Base-by-base conservation (phyloP, 352 stramenopile species). In the Aphanomyces astaci region DNA sequence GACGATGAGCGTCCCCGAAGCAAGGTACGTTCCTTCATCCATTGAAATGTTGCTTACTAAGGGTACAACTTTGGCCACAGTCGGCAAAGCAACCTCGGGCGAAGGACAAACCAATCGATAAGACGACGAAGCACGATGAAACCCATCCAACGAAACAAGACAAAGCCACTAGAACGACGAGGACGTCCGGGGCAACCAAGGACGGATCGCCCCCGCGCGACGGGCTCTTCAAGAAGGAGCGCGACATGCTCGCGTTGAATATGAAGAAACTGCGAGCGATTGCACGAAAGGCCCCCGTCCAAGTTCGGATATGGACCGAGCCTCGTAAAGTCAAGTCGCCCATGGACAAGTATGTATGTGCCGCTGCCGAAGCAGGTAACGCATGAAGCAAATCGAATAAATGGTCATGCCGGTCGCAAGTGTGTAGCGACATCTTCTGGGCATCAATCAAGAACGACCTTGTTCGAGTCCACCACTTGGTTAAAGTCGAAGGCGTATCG, bases 291-390 rank as follows among this genome's bases (percentile, higher is more conserved):
- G 32, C 56, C 13, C 56, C 56, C 4, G 36, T 65, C n/a, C 84
- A 92, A 73, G 73, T 90, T 22, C 79, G 84, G 1, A 81, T 92
- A 27, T 78, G 88, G 30, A 88, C 80, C 0, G 74, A 83, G 76
- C 72, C 70, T 4, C 78, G 78, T 0, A 81, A 78, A 27, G 73
- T 86, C 30, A 22, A 80, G 28, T 77, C 75, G 24, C 80, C 82
- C 4, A 74, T 90, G 63, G 84, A 92, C 13, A 81, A 78, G 1
- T 92, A 88, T 64, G 89, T 89, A 74, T 79, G 71, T n/a, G 63
- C 63, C 7, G 79, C 71, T 30, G 64, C 89, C 31, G 84, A 65
- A 92, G 56, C 64, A 72, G 43, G 74, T 82, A 24, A 66, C 87
- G n/a, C 48, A n/a, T n/a, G n/a, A n/a, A n/a, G n/a, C n/a, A n/a